Percentiles rank a stretch among this genome's conserved stretches.
Conservation (phyloP, 2,329 filamentous ascomycete species). For the Myriosclerotinia scirpicola region DNA sequence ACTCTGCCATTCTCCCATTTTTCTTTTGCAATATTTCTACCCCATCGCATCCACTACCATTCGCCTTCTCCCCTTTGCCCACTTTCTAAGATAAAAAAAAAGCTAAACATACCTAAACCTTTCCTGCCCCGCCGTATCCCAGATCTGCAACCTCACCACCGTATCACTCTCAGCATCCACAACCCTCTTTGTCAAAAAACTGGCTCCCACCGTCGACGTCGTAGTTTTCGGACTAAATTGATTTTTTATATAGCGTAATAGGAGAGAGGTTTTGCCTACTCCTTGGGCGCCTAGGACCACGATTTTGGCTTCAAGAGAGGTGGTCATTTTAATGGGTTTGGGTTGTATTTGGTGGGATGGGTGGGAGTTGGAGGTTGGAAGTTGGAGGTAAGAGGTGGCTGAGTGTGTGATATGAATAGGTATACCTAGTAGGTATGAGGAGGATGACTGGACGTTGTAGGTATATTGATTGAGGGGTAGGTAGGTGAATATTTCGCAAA, state of each 20-base stretch:
- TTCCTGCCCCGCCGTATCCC: constrained; percentile 96
- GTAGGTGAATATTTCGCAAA: constrained; percentile 9
- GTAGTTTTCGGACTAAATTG: constrained; percentile 40
- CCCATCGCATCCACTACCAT: neutral
- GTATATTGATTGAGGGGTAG: neutral
- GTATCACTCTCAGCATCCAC: constrained; percentile 83
- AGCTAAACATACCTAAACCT: constrained; percentile 63
- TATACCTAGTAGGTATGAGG: neutral
- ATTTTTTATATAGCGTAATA: constrained; percentile 61
- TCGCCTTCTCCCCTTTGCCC: too few relatives aligned
- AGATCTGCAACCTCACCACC: constrained; percentile 87
- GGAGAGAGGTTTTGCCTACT: constrained; percentile 76
- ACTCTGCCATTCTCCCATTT: neutral
- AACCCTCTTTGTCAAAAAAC: constrained; percentile 76
- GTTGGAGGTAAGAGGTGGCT: neutral
- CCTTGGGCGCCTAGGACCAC: constrained; percentile 78
- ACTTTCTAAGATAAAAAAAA: neutral
- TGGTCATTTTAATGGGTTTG: constrained; percentile 9
- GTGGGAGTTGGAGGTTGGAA: neutral
- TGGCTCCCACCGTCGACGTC: constrained; percentile 72
- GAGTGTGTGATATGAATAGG: neutral
- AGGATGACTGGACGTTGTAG: neutral
- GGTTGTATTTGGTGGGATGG: neutral
- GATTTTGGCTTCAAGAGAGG: constrained; percentile 74
- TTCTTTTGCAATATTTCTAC: neutral